A percentile compares a stretch with the other conserved stretches of the same genome.
These are phyloP conservation scores for Trichoderma cornu-damae DNA, from an alignment of 2,329 filamentous ascomycete species.

Conservation along the genomic window DNA sequence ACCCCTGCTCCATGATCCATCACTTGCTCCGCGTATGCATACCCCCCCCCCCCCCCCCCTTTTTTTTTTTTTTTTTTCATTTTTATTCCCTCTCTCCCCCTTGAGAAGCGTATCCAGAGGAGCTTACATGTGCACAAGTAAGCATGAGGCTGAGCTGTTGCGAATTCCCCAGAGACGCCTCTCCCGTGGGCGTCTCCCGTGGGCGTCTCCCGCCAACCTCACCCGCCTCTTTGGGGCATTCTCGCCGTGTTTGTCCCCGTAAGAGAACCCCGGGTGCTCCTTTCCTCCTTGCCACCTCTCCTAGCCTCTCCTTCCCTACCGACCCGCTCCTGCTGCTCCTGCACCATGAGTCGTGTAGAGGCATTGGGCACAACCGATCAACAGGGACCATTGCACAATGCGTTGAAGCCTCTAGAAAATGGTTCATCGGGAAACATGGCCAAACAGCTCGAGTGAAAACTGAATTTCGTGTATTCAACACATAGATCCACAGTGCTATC, in stretches of 20 bases:
- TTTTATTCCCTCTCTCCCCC: not conserved
- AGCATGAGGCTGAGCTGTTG: not conserved
- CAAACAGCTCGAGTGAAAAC: not conserved
- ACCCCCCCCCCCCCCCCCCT: not conserved
- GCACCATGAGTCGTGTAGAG: not conserved
- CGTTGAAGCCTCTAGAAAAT: not conserved
- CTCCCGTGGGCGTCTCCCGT: conserved; percentile 14
- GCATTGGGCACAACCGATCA: not conserved
- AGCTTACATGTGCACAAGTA: conserved; percentile 14
- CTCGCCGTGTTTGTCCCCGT: conserved; percentile 9
- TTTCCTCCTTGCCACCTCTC: not conserved
- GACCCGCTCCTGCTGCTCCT: not conserved
- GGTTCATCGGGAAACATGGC: not conserved
- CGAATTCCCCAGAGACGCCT: conserved; percentile 5
- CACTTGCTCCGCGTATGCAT: not conserved
- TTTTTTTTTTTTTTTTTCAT: not conserved
- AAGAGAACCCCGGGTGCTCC: not conserved
- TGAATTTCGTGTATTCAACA: conserved; percentile 17
- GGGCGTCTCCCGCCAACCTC: conserved; percentile 6
- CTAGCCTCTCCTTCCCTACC: not conserved
- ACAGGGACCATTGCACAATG: conserved; percentile 10
- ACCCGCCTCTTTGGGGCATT: conserved; percentile 16
- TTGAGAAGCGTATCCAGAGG: not conserved
- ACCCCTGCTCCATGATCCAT: not conserved
- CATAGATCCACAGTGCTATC: conserved; percentile 15